Base-by-base conservation (phyloP, 192 early-diverging fungal genomes). In the Podila horticola region DNA sequence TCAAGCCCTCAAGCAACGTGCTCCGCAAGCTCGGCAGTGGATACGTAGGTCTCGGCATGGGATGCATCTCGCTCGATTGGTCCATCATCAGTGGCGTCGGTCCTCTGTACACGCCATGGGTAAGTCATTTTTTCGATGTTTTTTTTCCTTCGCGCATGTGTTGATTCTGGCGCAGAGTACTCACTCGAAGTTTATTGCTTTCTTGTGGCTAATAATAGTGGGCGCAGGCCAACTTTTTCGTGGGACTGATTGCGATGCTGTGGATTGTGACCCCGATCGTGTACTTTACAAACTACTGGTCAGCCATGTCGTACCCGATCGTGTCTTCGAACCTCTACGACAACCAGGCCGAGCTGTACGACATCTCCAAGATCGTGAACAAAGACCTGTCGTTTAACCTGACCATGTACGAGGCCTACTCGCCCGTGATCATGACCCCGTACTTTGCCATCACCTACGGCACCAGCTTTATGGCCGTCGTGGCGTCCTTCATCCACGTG, bases 11-110 rank as follows among this genome's bases (percentile, higher is more conserved):
- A 7, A 85, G 33, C 36, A 74, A 75, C 22, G 66, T 58, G 0
- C 60, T 82, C 15, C 62, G 72, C 15, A 82, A 74, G 26, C 62
- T 82, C 6, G 69, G 89, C 31, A 85, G 84, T 69, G 89, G 87
- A 12, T 63, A 84, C 28, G 73, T 85, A 26, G 94, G 94, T 9
- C 81, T 94, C 29, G 94, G 94, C 0, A 87, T 95, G 58, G 84
- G 92, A 33, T 89, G 88, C 67, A 88, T 95, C 31, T 85, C 91
- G 3, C 71, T 95, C 8, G 94, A 95, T 84, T 95, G 94, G 94
- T 79, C 75, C 15, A 79, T 79, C 62, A 69, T 79, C 68, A 79
- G 75, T 19, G 75, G 75, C 24, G 69, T 79, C 0, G 75, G 75
- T 20, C 75, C 75, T 30, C 45, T 79, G 12, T 79, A 66, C 36